Evolutionary conservation across 2,329 filamentous ascomycete species (phyloP).

Genomic region (Fusarium chaquense): DNA sequence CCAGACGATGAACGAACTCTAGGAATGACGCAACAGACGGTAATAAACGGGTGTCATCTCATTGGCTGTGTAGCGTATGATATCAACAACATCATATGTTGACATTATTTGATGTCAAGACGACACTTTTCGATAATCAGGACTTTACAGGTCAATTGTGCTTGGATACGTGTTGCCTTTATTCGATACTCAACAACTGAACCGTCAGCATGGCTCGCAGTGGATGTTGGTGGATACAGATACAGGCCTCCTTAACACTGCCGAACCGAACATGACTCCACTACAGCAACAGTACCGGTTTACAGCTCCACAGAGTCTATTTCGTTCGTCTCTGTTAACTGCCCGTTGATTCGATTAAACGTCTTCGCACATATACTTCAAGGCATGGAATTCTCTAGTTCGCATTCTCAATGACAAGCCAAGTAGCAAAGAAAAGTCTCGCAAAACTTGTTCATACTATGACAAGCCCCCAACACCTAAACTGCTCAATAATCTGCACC

Average conservation of each 20-base stretch:
- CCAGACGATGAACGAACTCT: conserved; percentile 23
- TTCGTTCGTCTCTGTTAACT: background rate
- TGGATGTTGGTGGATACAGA: conserved; percentile 39
- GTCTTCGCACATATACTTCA: background rate
- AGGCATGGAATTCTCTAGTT: background rate
- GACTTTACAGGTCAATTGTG: background rate
- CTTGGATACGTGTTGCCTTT: background rate
- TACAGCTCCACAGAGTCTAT: conserved; percentile 1
- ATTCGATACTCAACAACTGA: background rate
- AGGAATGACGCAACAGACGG: conserved; percentile 23
- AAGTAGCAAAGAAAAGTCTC: background rate
- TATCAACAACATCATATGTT: conserved; percentile 2
- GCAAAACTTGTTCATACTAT: background rate
- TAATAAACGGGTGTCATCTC: conserved; percentile 21
- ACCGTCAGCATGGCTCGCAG: conserved; percentile 36
- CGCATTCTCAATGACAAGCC: background rate
- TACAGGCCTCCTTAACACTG: conserved; percentile 30
- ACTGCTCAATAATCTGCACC: conserved; percentile 1
- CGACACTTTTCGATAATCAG: too few species aligned
- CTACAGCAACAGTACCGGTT: background rate
- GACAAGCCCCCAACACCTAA: background rate
- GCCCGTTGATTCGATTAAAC: background rate
- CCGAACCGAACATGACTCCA: conserved; percentile 15
- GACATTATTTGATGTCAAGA: background rate
- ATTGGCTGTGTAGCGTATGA: conserved; percentile 1